phyloP scores from a whole-genome alignment of 345 rosid species.

The Gossypium sturtianum region DNA sequence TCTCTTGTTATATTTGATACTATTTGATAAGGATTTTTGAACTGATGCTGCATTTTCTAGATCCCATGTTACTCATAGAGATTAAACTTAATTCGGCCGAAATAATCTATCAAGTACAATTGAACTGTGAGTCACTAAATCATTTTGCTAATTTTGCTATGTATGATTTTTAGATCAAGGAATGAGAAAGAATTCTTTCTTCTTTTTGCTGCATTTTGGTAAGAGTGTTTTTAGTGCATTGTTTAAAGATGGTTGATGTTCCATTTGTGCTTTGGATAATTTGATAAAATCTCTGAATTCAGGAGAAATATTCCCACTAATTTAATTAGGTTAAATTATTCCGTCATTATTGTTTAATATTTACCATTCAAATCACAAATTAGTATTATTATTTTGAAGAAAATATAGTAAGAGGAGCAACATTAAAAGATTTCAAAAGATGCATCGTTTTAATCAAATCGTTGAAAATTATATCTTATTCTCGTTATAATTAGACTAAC shows the following conservation, averaged over 20 bases:
- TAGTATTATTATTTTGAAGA: too few species aligned
- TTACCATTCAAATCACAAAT: too few species aligned
- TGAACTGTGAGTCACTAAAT: not conserved
- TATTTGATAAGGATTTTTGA: not conserved
- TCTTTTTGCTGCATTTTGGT: not conserved
- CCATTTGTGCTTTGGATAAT: not conserved
- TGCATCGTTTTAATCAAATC: too few species aligned
- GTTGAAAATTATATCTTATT: too few species aligned
- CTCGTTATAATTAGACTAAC: too few species aligned
- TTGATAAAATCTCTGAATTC: not conserved
- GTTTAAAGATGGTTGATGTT: not conserved
- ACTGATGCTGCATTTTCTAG: not conserved
- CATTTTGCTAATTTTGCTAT: not conserved
- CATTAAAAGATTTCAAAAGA: too few species aligned
- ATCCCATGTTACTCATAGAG: not conserved
- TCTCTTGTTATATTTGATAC: not conserved
- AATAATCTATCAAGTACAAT: not conserved
- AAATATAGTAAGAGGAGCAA: too few species aligned
- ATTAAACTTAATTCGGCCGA: not conserved
- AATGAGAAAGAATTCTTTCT: not conserved
- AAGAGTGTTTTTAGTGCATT: not conserved
- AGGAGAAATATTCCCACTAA: too few species aligned
- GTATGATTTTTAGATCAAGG: not conserved
- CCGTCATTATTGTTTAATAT: too few species aligned
- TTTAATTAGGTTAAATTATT: too few species aligned